phyloP scores from a whole-genome alignment of 78 protist genomes.

The Chrysochromulina parva region DNA sequence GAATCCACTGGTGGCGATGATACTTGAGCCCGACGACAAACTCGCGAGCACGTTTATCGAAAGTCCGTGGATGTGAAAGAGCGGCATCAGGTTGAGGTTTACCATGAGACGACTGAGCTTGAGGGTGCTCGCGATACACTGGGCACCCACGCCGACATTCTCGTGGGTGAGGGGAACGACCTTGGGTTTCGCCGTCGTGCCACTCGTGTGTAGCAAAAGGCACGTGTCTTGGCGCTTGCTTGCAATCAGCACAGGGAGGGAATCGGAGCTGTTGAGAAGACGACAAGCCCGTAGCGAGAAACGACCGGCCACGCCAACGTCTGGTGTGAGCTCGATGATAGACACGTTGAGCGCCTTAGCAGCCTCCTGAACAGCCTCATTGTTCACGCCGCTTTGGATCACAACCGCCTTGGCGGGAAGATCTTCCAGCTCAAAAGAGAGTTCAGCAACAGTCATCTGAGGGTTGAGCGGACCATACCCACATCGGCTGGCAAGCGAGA shows the following conservation, averaged over 20 bases:
- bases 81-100: background rate
- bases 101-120: too few species aligned
- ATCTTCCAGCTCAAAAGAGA: background rate
- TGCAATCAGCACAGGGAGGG: background rate
- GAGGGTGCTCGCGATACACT: background rate
- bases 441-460: background rate
- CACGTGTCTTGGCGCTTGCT: background rate
- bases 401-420: background rate
- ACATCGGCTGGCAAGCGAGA: background rate
- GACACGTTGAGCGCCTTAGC: background rate
- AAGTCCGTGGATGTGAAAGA: conserved; percentile 1
- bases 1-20: too few species aligned
- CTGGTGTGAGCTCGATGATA: background rate
- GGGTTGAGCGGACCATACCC: background rate
- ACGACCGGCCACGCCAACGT: background rate
- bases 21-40: too few species aligned
- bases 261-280: too few species aligned
- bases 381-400: background rate
- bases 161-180: background rate
- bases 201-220: background rate
- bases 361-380: background rate
- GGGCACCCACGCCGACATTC: background rate
- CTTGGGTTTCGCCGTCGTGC: background rate
- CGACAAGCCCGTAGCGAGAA: background rate
- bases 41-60: background rate